Evolutionary conservation across 495 filamentous ascomycete genomes (phyloP).

Genomic region (Glonium stellatum): DNA sequence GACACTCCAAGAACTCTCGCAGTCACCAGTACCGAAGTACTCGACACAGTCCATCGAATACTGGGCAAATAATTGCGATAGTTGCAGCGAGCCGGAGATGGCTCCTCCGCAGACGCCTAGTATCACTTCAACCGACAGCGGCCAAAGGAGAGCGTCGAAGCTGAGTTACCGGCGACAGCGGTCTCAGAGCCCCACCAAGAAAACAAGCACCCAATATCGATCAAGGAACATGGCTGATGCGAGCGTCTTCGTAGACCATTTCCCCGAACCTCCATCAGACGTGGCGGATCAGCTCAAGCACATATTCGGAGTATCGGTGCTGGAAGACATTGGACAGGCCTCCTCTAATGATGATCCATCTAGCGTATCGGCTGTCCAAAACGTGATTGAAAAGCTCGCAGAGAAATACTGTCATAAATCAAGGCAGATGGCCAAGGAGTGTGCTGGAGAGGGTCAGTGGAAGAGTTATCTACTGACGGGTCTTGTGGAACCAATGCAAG

Average conservation of each 20-base stretch:
- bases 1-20: background rate
- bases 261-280: background rate
- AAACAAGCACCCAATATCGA: constrained; percentile 7
- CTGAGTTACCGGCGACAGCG: constrained; percentile 2
- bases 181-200: constrained; percentile 8
- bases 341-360: background rate
- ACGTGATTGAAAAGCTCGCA: background rate
- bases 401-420: constrained; percentile 8
- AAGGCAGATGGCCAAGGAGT: constrained; percentile 9
- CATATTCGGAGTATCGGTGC: constrained; percentile 6
- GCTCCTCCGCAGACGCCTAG: background rate
- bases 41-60: background rate
- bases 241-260: constrained; percentile 6
- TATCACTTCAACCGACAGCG: background rate
- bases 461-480: constrained; percentile 2
- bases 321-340: background rate
- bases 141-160: constrained; percentile 1
- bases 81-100: background rate
- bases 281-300: constrained; percentile 2
- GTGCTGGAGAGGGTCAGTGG: constrained; percentile 3
- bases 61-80: background rate
- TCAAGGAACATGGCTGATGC: constrained; percentile 7
- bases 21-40: background rate
- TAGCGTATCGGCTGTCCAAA: background rate
- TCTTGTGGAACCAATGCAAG: constrained; percentile 4